phyloP scores from a whole-genome alignment of 2,329 filamentous ascomycete species.

The Fusarium falciforme region DNA sequence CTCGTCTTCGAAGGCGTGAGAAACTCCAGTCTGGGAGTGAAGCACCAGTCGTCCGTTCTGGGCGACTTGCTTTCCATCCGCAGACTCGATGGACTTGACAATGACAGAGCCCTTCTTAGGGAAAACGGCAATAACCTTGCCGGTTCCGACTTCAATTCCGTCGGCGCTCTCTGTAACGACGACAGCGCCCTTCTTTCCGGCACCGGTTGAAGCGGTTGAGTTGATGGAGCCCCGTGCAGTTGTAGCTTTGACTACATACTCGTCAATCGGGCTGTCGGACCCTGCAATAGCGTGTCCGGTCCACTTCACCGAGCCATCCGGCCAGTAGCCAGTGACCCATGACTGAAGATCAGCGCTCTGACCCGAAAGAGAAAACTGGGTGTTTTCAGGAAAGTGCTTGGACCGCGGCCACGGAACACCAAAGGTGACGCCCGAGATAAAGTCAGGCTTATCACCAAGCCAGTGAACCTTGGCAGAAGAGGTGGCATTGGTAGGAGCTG shows the following conservation, averaged over 20 bases:
- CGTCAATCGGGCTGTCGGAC: slow-evolving; percentile 52
- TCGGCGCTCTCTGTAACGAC: slow-evolving; percentile 37
- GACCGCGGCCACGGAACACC: slow-evolving; percentile 58
- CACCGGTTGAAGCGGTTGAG: slow-evolving; percentile 11
- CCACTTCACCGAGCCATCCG: slow-evolving; percentile 71
- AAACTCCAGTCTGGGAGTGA: slow-evolving; percentile 61
- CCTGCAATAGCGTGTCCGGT: slow-evolving; percentile 66
- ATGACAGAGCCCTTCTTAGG: slow-evolving; percentile 55
- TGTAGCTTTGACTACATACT: slow-evolving; percentile 52
- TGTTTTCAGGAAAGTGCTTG: slow-evolving; percentile 51
- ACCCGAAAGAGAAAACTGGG: slow-evolving; percentile 48
- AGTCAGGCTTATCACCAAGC: slow-evolving; percentile 53
- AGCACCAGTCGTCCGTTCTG: slow-evolving; percentile 63
- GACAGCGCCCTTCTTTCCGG: slow-evolving; percentile 5
- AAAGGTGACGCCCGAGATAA: slow-evolving; percentile 54
- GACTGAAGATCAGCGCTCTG: slow-evolving; percentile 53
- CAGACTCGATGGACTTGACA: slow-evolving; percentile 53
- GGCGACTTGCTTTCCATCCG: slow-evolving; percentile 56
- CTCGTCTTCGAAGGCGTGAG: slow-evolving; percentile 42
- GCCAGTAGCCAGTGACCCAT: slow-evolving; percentile 70
- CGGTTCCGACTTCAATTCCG: slow-evolving; percentile 56
- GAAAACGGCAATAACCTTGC: slow-evolving; percentile 56
- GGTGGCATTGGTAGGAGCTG: slow-evolving; percentile 30
- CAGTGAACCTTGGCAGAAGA: slow-evolving; percentile 49
- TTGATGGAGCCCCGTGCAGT: slow-evolving; percentile 21